Conservation (phyloP, 1,139 yeast genomes). For the Magnusiomyces sp. region DNA sequence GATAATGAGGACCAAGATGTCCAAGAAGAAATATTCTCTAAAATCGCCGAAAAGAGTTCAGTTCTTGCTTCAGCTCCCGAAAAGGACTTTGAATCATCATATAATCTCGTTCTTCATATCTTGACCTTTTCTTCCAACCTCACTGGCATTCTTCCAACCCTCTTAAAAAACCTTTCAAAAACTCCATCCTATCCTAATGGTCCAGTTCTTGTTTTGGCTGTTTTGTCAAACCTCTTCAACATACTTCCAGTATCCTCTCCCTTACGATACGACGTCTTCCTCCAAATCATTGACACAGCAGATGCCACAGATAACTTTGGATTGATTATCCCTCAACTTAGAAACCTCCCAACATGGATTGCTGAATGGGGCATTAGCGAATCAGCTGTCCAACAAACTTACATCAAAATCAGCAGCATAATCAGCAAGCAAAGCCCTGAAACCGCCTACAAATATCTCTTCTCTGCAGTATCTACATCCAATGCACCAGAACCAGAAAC, state of each 20-base stretch:
- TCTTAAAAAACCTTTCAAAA: slow-evolving; percentile 28
- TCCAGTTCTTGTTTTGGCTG: slow-evolving; percentile 30
- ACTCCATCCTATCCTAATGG: slow-evolving; percentile 25
- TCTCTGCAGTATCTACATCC: slow-evolving; percentile 25
- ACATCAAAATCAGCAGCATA: slow-evolving; percentile 24
- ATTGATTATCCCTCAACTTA: slow-evolving; percentile 33
- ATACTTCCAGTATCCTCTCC: slow-evolving; percentile 29
- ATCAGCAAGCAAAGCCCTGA: slow-evolving; percentile 22
- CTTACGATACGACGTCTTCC: slow-evolving; percentile 29
- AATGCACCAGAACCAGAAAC: slow-evolving; percentile 19
- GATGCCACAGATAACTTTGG: slow-evolving; percentile 28
- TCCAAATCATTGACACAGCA: slow-evolving; percentile 30
- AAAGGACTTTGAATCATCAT: slow-evolving; percentile 36
- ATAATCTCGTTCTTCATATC: slow-evolving; percentile 34
- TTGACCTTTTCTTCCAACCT: slow-evolving; percentile 31
- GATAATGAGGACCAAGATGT: slow-evolving; percentile 22
- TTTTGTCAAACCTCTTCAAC: slow-evolving; percentile 36
- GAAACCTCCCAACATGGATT: slow-evolving; percentile 34
- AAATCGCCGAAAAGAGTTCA: slow-evolving; percentile 28
- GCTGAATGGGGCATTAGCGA: slow-evolving; percentile 30
- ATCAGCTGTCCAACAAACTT: slow-evolving; percentile 25
- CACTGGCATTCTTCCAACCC: slow-evolving; percentile 27
- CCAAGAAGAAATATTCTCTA: slow-evolving; percentile 28
- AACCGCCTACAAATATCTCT: slow-evolving; percentile 26
- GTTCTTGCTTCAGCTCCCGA: slow-evolving; percentile 30